Evolutionary conservation across 192 early-diverging fungal species (phyloP).

Genomic region (Fimicolochytrium jonesii): DNA sequence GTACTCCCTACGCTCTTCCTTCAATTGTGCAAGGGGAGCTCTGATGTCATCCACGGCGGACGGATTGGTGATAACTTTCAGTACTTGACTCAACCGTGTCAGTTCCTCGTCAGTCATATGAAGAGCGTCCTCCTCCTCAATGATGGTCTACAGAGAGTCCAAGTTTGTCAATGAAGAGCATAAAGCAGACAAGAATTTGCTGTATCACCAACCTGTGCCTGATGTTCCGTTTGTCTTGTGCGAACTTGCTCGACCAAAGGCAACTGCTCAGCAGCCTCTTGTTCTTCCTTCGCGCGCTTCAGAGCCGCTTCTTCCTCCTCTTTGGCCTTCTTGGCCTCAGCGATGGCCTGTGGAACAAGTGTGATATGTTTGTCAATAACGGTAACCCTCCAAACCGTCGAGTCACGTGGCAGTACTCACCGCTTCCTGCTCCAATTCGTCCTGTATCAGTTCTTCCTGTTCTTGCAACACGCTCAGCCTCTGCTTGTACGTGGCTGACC

Average conservation of each 20-base stretch:
- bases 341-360: slow-evolving; percentile 12
- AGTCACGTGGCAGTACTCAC: slow-evolving; percentile 19
- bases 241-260: too few species aligned
- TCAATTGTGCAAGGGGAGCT: slow-evolving; percentile 34
- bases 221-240: too few species aligned
- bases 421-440: slow-evolving; percentile 84
- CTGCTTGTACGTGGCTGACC: slow-evolving; percentile 87
- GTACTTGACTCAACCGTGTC: slow-evolving; percentile 39
- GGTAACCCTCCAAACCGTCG: not conserved
- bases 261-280: too few species aligned
- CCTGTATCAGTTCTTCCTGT: slow-evolving; percentile 95
- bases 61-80: slow-evolving; percentile 43
- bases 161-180: too few species aligned
- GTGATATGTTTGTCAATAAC: not conserved
- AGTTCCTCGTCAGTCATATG: slow-evolving; percentile 38
- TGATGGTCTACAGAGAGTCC: too few species aligned
- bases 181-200: too few species aligned
- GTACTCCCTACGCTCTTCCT: slow-evolving; percentile 48
- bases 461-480: slow-evolving; percentile 90
- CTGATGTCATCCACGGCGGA: slow-evolving; percentile 47
- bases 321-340: slow-evolving; percentile 54
- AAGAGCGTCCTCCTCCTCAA: slow-evolving; percentile 11
- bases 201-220: too few species aligned
- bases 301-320: slow-evolving; percentile 50
- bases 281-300: slow-evolving; percentile 35